A percentile compares a stretch with the other conserved stretches of the same genome.
Evolutionary conservation across 164 flowering plant species (phyloP).

Genomic region (Warburgia ugandensis): DNA sequence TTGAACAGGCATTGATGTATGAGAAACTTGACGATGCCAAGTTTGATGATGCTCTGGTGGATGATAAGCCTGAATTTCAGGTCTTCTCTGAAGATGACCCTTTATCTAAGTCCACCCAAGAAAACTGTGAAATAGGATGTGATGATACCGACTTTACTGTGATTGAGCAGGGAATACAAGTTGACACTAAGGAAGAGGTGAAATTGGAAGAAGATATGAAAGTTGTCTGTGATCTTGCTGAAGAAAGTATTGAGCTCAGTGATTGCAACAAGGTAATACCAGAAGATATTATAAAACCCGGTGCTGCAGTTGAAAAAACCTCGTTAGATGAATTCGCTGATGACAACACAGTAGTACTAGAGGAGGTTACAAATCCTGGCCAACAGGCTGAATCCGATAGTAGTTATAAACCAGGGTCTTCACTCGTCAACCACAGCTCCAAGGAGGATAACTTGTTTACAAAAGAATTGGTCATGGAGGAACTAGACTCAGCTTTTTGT

Average conservation of each 20-base stretch:
- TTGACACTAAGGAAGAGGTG: slow-evolving; percentile 11
- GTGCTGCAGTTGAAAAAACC: too few species aligned
- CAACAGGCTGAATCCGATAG: slow-evolving; percentile 11
- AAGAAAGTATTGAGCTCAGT: slow-evolving; percentile 24
- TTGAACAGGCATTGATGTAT: slow-evolving; percentile 17
- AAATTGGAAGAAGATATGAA: slow-evolving; percentile 17
- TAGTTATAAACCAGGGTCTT: slow-evolving; percentile 12
- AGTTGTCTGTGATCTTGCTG: slow-evolving; percentile 7
- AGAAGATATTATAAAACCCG: too few species aligned
- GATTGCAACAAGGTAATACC: slow-evolving; percentile 13
- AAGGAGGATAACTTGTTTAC: slow-evolving; percentile 19
- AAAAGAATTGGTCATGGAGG: slow-evolving; percentile 40
- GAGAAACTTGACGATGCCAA: slow-evolving; percentile 45
- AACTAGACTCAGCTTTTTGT: slow-evolving; percentile 46
- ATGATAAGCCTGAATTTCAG: slow-evolving; percentile 39
- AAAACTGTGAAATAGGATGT: slow-evolving; percentile 19
- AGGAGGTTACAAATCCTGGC: slow-evolving; percentile 8
- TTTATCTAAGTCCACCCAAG: slow-evolving; percentile 18
- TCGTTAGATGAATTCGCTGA: too few species aligned
- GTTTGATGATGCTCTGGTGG: slow-evolving; percentile 17
- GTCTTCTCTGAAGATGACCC: slow-evolving; percentile 20
- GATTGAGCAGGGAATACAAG: slow-evolving; percentile 52
- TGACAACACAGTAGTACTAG: too few species aligned
- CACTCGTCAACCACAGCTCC: slow-evolving; percentile 9
- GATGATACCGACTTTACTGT: slow-evolving; percentile 43